These are phyloP conservation scores for Candida sp. DNA, from an alignment of 1,139 yeast species.

Conservation along the genomic window DNA sequence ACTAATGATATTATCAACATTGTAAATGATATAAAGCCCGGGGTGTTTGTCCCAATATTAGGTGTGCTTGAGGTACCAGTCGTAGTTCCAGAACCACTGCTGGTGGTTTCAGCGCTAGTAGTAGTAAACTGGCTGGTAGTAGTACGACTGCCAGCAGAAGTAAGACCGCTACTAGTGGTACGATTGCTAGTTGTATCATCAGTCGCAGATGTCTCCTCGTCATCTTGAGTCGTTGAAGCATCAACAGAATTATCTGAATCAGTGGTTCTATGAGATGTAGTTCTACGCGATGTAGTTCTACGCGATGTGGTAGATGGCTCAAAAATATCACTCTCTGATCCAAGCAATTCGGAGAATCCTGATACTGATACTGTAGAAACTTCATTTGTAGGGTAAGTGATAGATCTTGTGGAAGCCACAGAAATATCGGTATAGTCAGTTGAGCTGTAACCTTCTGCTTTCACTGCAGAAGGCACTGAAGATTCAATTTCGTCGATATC, in stretches of 20 bases:
- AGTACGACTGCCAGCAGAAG: too few relatives aligned
- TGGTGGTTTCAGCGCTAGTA: background rate
- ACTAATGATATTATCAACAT: background rate
- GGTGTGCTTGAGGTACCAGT: too few relatives aligned
- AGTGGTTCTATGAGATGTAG: too few relatives aligned
- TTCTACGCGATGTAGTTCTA: too few relatives aligned
- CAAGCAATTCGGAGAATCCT: too few relatives aligned
- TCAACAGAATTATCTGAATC: background rate
- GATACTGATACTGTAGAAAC: background rate
- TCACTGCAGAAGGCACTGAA: conserved; percentile 10
- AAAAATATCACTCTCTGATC: background rate
- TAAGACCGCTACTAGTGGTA: background rate
- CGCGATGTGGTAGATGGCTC: background rate
- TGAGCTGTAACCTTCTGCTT: conserved; percentile 45
- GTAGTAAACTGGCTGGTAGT: too few relatives aligned
- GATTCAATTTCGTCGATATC: conserved; percentile 34
- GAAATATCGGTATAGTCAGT: background rate
- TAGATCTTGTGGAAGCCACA: background rate
- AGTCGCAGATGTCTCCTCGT: background rate
- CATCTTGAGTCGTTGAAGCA: background rate
- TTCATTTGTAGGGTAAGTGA: background rate
- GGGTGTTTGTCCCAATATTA: background rate
- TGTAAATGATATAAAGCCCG: background rate
- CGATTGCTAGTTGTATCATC: background rate
- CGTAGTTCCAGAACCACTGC: too few relatives aligned